Conservation (phyloP, 352 stramenopile genomes). For the Elongisporangium prolatum region DNA sequence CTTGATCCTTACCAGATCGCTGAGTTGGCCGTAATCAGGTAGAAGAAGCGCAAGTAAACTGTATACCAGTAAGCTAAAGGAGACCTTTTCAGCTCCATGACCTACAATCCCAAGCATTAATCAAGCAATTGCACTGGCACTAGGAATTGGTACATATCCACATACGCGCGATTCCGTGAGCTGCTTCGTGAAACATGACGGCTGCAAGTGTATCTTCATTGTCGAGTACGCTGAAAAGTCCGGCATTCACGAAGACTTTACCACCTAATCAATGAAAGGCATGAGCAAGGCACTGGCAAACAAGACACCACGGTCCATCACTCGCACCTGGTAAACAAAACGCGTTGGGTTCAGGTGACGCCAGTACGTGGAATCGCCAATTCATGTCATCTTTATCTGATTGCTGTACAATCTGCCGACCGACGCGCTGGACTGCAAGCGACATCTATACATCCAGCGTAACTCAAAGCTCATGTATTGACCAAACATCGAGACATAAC, state of each 20-base stretch:
- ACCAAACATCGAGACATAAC: neutral
- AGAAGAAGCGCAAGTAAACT: slow-evolving; percentile 44
- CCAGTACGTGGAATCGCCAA: slow-evolving; percentile 70
- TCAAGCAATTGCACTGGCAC: neutral
- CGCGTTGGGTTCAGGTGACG: slow-evolving; percentile 61
- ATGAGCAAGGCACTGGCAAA: too few species aligned
- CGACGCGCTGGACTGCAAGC: slow-evolving; percentile 48
- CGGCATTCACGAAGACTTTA: slow-evolving; percentile 74
- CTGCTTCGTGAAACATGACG: slow-evolving; percentile 71
- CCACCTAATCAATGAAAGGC: slow-evolving; percentile 18
- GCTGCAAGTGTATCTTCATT: slow-evolving; percentile 62
- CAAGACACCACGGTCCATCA: too few species aligned
- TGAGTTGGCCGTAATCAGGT: slow-evolving; percentile 50
- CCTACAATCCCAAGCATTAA: slow-evolving; percentile 21
- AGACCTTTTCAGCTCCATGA: slow-evolving; percentile 69
- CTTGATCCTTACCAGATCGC: slow-evolving; percentile 31
- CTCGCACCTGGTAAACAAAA: slow-evolving; percentile 52
- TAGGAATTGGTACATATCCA: slow-evolving; percentile 1
- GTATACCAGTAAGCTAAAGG: slow-evolving; percentile 55
- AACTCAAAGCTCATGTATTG: neutral
- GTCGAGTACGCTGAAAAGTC: slow-evolving; percentile 58
- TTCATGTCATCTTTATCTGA: slow-evolving; percentile 46
- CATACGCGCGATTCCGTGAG: slow-evolving; percentile 59
- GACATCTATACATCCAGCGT: slow-evolving; percentile 31
- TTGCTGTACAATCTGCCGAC: slow-evolving; percentile 42